phyloP scores from a whole-genome alignment of 1,284 basidiomycete species.

The Apiotrichum gracile region DNA sequence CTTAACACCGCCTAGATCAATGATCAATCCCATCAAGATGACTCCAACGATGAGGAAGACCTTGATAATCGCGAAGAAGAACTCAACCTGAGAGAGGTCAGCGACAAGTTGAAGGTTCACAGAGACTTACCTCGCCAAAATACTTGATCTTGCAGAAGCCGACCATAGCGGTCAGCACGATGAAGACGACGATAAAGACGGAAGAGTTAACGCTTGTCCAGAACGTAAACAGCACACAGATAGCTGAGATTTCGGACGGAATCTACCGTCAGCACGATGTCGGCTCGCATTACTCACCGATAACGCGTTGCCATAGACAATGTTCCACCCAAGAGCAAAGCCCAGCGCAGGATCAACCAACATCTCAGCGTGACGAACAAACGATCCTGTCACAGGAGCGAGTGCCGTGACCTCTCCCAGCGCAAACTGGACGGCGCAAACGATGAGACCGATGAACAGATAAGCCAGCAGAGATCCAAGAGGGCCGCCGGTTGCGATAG shows the following conservation, averaged over 20 bases:
- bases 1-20: conserved; percentile 50
- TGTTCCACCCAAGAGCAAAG: conserved; percentile 33
- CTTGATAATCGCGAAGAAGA: conserved; percentile 66
- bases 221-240: conserved; percentile 22
- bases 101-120: too few relatives aligned
- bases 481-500: conserved; percentile 47
- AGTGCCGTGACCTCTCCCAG: conserved; percentile 26
- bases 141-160: conserved; percentile 17
- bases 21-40: conserved; percentile 58
- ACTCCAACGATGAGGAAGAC: conserved; percentile 59
- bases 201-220: conserved; percentile 19
- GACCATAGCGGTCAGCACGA: conserved; percentile 13
- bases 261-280: conserved; percentile 1
- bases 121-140: conserved; percentile 16
- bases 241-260: conserved; percentile 22
- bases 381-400: conserved; percentile 24
- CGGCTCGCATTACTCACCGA: conserved; percentile 9
- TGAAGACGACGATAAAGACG: conserved; percentile 19
- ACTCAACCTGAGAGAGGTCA: conserved; percentile 49
- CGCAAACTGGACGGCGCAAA: conserved; percentile 23
- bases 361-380: conserved; percentile 25
- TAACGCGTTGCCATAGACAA: conserved; percentile 25
- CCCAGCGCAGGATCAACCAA: conserved; percentile 28
- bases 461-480: conserved; percentile 30
- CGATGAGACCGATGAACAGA: conserved; percentile 21